Evolutionary conservation across 371 early-diverging fungal genomes (phyloP).

Genomic region (Capillidium rhysosporum): DNA sequence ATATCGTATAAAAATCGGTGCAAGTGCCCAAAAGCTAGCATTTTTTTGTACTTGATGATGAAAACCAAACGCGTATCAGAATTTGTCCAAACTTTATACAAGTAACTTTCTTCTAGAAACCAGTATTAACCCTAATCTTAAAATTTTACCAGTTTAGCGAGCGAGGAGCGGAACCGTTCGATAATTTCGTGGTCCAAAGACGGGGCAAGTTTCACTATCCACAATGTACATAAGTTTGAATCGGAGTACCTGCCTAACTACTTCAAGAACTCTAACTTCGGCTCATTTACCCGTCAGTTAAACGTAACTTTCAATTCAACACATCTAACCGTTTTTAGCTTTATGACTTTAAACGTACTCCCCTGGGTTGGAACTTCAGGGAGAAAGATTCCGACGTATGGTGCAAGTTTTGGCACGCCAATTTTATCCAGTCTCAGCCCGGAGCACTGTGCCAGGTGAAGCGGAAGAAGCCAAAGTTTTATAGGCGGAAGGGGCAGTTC

Average conservation of each 20-base stretch:
- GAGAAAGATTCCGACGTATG: background rate
- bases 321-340: slow-evolving; percentile 6
- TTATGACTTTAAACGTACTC: slow-evolving; percentile 5
- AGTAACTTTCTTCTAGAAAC: too few species aligned
- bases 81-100: too few species aligned
- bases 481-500: too few species aligned
- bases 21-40: too few species aligned
- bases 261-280: background rate
- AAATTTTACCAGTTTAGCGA: too few species aligned
- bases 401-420: background rate
- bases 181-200: background rate
- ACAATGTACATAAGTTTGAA: background rate
- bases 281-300: slow-evolving; percentile 5
- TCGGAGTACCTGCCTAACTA: background rate
- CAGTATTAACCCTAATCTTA: too few species aligned
- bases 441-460: too few species aligned
- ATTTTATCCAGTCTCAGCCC: background rate
- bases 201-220: background rate
- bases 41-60: too few species aligned
- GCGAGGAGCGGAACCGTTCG: too few species aligned
- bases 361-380: background rate
- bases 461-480: too few species aligned
- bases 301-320: background rate
- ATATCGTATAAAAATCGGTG: too few species aligned
- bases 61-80: too few species aligned